Evolutionary conservation across 1,139 yeast species (phyloP), one percentile per base, ranked within the genome.

Genomic region (Yamadazyma jaroonii): DNA sequence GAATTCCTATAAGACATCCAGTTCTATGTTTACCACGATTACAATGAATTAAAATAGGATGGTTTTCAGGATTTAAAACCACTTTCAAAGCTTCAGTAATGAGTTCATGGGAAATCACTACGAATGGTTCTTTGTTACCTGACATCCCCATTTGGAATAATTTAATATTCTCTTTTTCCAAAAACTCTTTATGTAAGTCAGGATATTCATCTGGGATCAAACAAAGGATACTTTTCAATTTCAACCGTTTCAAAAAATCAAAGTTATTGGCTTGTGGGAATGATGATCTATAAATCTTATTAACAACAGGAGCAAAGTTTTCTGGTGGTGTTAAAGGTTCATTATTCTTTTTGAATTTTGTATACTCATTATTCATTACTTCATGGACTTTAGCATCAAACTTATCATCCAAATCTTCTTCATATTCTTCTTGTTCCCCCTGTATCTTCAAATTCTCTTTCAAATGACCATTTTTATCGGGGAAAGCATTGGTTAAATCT

Each of bases 11-110:
- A 12, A 92, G 69, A 59, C 97, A 92, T 0, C 98, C 98, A 0
- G 98, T 92, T 49, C 98, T 74, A 57, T 92, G 98, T 53, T 92
- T 92, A 7, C 98, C 98, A 41, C 97, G 69, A 61, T 92, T 92
- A 61, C 98, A 92, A 62, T 92, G 98, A 33, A 92, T 86, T 42
- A 92, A 67, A 10, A 92, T 70, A 0, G 98, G 98, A 42, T 89
- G 97, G 59, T 92, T 90, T 12, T 59, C 79, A 0, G 96, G 96
- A 52, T 92, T 72, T 11, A 89, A 61, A 10, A 89, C 88, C 21
- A 89, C 81, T 52, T 84, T 81, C 43, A 90, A 67, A 0, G 97
- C 97, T 43, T 79, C 78, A 0, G 94, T 84, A 33, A 92, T 79
- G 32, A 85, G 67, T 29, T 80, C 83, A 22, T 85, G 81, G 29